A percentile compares a stretch with the other conserved stretches of the same genome.
Conservation (phyloP, 2,329 filamentous ascomycete species). For the Diaporthe helianthi region DNA sequence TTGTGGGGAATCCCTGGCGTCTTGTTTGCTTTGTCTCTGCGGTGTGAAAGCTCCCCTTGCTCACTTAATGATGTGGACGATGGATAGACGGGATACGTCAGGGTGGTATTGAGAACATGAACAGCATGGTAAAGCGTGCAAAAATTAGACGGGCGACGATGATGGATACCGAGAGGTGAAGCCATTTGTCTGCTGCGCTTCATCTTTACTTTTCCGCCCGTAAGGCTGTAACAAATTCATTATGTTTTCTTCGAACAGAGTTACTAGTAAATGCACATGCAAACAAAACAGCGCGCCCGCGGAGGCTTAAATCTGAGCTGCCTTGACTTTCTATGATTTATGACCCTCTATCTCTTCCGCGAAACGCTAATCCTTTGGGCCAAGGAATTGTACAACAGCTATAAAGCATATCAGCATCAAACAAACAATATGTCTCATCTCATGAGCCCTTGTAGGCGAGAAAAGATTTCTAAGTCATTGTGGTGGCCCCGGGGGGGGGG, state of each 20-base stretch:
- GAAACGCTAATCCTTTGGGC: conserved; percentile 41
- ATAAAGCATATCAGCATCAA: conserved; percentile 11
- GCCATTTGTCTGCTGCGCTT: not conserved
- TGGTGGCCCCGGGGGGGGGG: no score
- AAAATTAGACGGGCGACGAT: conserved; percentile 18
- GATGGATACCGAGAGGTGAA: conserved; percentile 2
- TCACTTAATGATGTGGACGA: conserved; percentile 22
- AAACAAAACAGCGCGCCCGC: conserved; percentile 12
- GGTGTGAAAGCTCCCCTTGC: not conserved
- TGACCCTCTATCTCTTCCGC: not conserved
- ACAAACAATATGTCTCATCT: not conserved
- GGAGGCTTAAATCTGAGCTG: conserved; percentile 8
- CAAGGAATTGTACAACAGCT: conserved; percentile 47
- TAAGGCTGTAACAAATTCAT: not conserved
- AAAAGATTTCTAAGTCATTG: no score
- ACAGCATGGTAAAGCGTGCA: conserved; percentile 39
- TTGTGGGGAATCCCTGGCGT: not conserved
- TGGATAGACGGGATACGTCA: not conserved
- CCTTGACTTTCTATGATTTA: not conserved
- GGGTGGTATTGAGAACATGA: conserved; percentile 39
- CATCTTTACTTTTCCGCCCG: not conserved
- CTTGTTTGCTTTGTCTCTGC: not conserved
- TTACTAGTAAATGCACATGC: conserved; percentile 4
- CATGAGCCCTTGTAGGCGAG: no score
- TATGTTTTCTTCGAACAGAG: not conserved